Evolutionary conservation across 2,329 filamentous ascomycete genomes (phyloP), one percentile per base, ranked within the genome.

Genomic region (Diaporthe eres): DNA sequence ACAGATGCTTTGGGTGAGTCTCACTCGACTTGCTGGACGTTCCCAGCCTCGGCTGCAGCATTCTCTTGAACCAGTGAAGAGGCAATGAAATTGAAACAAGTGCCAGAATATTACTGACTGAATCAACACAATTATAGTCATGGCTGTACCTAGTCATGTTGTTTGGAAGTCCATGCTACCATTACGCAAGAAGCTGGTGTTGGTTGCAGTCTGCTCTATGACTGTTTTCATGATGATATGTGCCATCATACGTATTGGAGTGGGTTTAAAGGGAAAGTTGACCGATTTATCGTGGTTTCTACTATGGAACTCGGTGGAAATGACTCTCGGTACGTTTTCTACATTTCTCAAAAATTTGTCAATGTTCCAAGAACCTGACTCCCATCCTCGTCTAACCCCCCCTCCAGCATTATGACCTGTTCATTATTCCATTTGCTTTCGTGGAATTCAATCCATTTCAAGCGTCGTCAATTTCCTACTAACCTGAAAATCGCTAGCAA

Each of bases 181-280:
- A n/a, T 37, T 61, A 5, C 58, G 58, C 34, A 61, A 61, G n/a
- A 61, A 61, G n/a, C 37, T 61, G 34, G 37, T 61, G 22, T 28
- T 61, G 37, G 58, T 42, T 15, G 58, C 58, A 17, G 37, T 61
- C 25, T 61, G 58, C 37, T 61, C 58, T n/a, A 25, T 61, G 22
- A 61, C 58, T 4, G 22, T 28, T 42, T 61, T 61, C 37, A 61
- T 61, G 58, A 61, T 61, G 58, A 17, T 61, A 42, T 61, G 58
- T 42, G 58, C 58, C 58, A 42, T 61, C n/a, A 42, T 61, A 42
- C 58, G 58, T 3, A 42, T 61, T 42, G 58, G 58, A 61, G 37
- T 25, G 12, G 58, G 58, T 28, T 12, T 42, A 7, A 28, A 42
- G 37, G 58, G 13, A 4, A 61, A 61, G 15, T 61, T 42, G 37